Conservation (phyloP, 805 yeast species). For the Yarrowia keelungensis region DNA sequence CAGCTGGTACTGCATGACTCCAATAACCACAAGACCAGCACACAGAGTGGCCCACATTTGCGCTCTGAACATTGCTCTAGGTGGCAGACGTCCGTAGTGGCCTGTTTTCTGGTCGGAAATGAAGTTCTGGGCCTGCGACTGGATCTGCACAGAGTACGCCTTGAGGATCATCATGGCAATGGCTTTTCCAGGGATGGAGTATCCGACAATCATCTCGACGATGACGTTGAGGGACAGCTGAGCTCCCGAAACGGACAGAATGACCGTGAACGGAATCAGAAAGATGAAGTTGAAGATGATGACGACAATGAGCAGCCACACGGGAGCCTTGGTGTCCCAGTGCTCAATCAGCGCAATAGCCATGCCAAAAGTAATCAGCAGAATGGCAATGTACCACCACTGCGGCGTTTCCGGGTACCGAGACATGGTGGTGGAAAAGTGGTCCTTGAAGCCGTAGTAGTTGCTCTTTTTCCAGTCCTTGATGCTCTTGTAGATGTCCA, state of each 20-base stretch:
- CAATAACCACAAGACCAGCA: conserved; percentile 47
- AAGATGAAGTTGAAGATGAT: conserved; percentile 60
- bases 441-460: conserved; percentile 41
- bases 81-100: conserved; percentile 66
- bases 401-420: conserved; percentile 74
- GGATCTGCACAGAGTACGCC: conserved; percentile 66
- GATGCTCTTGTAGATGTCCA: conserved; percentile 5
- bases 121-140: conserved; percentile 64
- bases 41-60: conserved; percentile 54
- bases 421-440: conserved; percentile 52
- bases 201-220: conserved; percentile 69
- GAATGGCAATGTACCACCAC: conserved; percentile 67
- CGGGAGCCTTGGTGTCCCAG: conserved; percentile 60
- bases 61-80: conserved; percentile 57
- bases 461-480: conserved; percentile 5
- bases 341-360: conserved; percentile 46
- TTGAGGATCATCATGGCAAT: conserved; percentile 67
- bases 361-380: conserved; percentile 55
- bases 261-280: conserved; percentile 63
- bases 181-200: conserved; percentile 67
- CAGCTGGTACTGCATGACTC: conserved; percentile 49
- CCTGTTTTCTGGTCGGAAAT: conserved; percentile 65
- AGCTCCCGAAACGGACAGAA: conserved; percentile 65
- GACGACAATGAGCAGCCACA: conserved; percentile 67
- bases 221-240: conserved; percentile 64